These are phyloP conservation scores for Saccharomyces hybrid DNA, from an alignment of 1,139 yeast genomes.

Conservation along the genomic window DNA sequence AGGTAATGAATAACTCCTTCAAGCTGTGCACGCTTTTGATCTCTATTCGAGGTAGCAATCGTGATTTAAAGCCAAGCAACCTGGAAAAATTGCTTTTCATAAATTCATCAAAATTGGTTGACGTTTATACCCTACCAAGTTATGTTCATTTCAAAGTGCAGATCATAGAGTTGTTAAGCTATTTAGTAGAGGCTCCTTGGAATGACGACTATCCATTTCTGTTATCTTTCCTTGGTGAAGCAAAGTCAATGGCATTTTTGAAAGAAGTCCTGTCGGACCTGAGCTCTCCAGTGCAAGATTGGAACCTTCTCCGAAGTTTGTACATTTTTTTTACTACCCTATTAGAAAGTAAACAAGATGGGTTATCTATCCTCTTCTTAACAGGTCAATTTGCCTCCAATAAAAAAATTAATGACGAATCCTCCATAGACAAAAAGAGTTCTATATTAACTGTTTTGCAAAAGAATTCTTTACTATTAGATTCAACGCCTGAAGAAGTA, in stretches of 20 bases:
- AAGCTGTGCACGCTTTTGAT: slow-evolving; percentile 42
- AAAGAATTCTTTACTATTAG: slow-evolving; percentile 46
- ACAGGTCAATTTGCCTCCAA: slow-evolving; percentile 53
- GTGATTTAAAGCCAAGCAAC: slow-evolving; percentile 45
- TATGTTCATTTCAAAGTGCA: slow-evolving; percentile 38
- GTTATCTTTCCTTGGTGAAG: slow-evolving; percentile 68
- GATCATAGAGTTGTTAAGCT: slow-evolving; percentile 52
- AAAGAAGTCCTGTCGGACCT: slow-evolving; percentile 55
- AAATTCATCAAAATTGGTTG: slow-evolving; percentile 50
- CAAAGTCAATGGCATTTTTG: slow-evolving; percentile 52
- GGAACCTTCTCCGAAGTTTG: slow-evolving; percentile 47
- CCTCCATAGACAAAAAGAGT: slow-evolving; percentile 11
- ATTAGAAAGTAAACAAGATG: slow-evolving; percentile 76
- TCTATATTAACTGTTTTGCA: slow-evolving; percentile 54
- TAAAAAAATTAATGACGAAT: slow-evolving; percentile 3
- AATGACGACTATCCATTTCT: slow-evolving; percentile 61
- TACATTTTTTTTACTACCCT: slow-evolving; percentile 73
- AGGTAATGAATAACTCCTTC: slow-evolving; percentile 34
- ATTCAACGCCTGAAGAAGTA: slow-evolving; percentile 50
- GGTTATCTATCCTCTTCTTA: slow-evolving; percentile 67
- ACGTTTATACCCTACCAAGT: slow-evolving; percentile 48
- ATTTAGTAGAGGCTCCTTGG: slow-evolving; percentile 59
- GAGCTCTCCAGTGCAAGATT: slow-evolving; percentile 51
- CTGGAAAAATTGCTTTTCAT: slow-evolving; percentile 57
- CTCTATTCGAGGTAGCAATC: slow-evolving; percentile 46